These are phyloP conservation scores for Rhodotorula taiwanensis DNA, from an alignment of 768 basidiomycete genomes.

Conservation along the genomic window DNA sequence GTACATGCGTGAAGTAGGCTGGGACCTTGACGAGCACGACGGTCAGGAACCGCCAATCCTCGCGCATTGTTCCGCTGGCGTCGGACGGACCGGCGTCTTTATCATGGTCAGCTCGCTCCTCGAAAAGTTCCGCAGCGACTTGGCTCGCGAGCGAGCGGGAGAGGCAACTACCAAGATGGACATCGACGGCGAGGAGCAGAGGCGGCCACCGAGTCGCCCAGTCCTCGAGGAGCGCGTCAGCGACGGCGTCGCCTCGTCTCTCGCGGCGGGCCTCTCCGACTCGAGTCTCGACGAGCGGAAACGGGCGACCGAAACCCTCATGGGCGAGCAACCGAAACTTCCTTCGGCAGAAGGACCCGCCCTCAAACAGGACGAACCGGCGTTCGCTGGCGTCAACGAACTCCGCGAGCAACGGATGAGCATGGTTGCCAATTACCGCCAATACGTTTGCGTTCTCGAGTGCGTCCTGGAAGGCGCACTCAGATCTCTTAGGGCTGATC, in stretches of 20 bases:
- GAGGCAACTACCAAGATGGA: conserved; percentile 14
- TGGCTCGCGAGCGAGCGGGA: not conserved
- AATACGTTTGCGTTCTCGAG: conserved; percentile 65
- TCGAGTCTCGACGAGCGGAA: conserved; percentile 12
- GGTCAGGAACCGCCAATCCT: conserved; percentile 53
- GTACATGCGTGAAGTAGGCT: conserved; percentile 28
- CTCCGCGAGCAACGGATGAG: conserved; percentile 97
- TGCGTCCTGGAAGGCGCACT: conserved; percentile 26
- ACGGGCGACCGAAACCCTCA: not conserved
- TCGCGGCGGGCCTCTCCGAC: conserved; percentile 18
- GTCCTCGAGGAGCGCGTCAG: not conserved
- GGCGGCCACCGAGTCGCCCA: not conserved
- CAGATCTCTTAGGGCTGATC: not conserved
- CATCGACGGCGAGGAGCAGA: not conserved
- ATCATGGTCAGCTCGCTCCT: conserved; percentile 66
- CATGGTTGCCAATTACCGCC: conserved; percentile 83
- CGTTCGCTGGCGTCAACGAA: conserved; percentile 75
- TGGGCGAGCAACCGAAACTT: not conserved
- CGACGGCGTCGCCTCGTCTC: conserved; percentile 21
- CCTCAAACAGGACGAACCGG: conserved; percentile 62
- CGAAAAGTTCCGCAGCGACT: conserved; percentile 61
- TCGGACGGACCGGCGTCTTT: conserved; percentile 88
- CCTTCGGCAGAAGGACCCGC: conserved; percentile 37
- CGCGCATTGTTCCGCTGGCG: conserved; percentile 87
- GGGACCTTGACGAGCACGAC: conserved; percentile 17